Base-by-base conservation (phyloP, 768 basidiomycete species). In the Lactarius hatsudake region DNA sequence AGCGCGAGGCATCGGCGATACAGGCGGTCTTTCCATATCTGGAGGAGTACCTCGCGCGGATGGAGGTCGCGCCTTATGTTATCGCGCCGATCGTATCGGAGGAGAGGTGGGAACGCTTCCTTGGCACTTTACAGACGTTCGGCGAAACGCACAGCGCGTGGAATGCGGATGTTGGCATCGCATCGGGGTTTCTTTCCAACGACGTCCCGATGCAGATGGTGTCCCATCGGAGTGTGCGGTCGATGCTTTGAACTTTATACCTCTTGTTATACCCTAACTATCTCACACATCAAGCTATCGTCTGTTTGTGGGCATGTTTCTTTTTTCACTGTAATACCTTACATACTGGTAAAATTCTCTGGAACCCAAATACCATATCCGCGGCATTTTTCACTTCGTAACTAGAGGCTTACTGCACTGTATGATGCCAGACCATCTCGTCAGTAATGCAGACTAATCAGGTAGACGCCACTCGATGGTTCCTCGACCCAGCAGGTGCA, bases 1-100 rank as follows among this genome's bases (percentile, higher is more conserved):
- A 71, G 51, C 63, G 72, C 63, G 74, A 73, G 66, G 68, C 63
- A 0, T 57, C 59, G 23, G 74, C 75, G 51, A 30, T 71, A 43
- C 72, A 74, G 43, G 68, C 66, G 12, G 72, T 73, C 32, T 69
- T 76, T 15, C 71, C 71, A 1, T 62, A 58, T 40, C 58, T 74
- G 8, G 73, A 71, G 3, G 68, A 66, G 23, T 69, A 61, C 32
- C 65, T 74, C 28, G 55, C 28, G 26, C 38, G 61, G 38, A 67
- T 61, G 56, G 66, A 63, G 5, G 67, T 67, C 17, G 64, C 32
- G 53, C 63, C 59, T 1, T 74, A 72, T 59, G 28, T 66, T 7
- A 13, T 23, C 2, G 68, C 70, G 8, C 73, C 73, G 30, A 74
- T 74, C 3, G 57, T 71, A n/a, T 65, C 64, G 9, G 66, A 72